Conservation (phyloP, 164 flowering plant species). For the Akebia trifoliata region DNA sequence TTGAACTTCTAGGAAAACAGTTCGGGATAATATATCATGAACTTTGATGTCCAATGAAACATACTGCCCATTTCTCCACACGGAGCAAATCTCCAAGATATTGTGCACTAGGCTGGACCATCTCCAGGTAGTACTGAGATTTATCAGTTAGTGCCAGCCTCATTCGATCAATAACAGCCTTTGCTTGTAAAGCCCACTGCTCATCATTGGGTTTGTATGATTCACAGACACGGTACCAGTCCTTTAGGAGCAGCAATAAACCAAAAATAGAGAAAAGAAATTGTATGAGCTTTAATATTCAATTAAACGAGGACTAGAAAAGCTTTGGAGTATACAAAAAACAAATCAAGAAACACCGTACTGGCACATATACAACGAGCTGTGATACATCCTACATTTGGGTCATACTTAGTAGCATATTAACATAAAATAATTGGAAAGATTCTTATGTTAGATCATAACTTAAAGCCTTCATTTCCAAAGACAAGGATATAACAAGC, state of each 20-base stretch:
- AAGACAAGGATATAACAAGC: background rate
- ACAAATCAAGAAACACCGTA: background rate
- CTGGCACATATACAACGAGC: background rate
- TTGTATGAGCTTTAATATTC: background rate
- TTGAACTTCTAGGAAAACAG: background rate
- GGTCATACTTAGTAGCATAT: too few species aligned
- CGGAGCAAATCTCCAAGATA: constrained; percentile 28
- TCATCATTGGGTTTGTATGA: constrained; percentile 20
- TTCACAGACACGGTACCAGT: constrained; percentile 29
- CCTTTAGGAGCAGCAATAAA: constrained; percentile 15
- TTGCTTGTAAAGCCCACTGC: constrained; percentile 32
- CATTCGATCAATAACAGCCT: constrained; percentile 27
- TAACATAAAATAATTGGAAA: too few species aligned
- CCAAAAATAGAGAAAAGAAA: constrained; percentile 2
- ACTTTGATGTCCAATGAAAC: constrained; percentile 4
- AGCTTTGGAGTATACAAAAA: too few species aligned
- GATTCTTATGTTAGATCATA: too few species aligned
- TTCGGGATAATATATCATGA: background rate
- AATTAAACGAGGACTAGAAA: background rate
- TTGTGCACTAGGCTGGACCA: constrained; percentile 26
- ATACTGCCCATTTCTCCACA: constrained; percentile 32
- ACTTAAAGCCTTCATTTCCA: background rate
- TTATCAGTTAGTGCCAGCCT: constrained; percentile 19
- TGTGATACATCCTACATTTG: too few species aligned
- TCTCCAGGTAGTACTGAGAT: constrained; percentile 23